These are phyloP conservation scores for Diaporthe amygdali DNA, from an alignment of 2,329 filamentous ascomycete genomes.

Conservation along the genomic window DNA sequence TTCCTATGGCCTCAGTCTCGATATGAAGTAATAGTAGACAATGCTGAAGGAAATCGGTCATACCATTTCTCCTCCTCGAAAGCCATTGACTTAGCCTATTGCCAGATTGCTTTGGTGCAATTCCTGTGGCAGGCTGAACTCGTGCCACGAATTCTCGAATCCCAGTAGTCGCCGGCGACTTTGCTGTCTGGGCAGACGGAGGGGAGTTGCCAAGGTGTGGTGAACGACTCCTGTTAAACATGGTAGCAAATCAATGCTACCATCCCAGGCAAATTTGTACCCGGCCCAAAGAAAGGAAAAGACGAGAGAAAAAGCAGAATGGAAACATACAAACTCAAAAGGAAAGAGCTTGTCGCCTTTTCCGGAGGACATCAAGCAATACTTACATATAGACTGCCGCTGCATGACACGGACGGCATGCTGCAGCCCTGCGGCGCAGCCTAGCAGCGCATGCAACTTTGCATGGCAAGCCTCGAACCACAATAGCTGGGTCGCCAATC, in stretches of 20 bases:
- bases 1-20: not conserved
- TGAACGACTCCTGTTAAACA: not conserved
- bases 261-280: not conserved
- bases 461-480: not conserved
- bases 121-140: not conserved
- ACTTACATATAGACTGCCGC: not conserved
- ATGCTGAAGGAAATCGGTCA: not conserved
- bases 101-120: not conserved
- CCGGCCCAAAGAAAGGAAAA: not conserved
- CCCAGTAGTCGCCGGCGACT: not conserved
- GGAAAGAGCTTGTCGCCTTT: not conserved
- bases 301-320: not conserved
- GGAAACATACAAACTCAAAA: not conserved
- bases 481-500: not conserved
- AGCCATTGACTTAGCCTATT: not conserved
- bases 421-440: constrained; percentile 14
- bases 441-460: not conserved
- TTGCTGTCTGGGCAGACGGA: not conserved
- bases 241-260: not conserved
- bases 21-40: not conserved
- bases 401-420: not conserved
- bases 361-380: not conserved
- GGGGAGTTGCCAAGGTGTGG: not conserved
- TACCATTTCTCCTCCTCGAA: not conserved
- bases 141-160: not conserved